phyloP scores from a whole-genome alignment of 169 alveolate genomes.

The Babesia ovis region DNA sequence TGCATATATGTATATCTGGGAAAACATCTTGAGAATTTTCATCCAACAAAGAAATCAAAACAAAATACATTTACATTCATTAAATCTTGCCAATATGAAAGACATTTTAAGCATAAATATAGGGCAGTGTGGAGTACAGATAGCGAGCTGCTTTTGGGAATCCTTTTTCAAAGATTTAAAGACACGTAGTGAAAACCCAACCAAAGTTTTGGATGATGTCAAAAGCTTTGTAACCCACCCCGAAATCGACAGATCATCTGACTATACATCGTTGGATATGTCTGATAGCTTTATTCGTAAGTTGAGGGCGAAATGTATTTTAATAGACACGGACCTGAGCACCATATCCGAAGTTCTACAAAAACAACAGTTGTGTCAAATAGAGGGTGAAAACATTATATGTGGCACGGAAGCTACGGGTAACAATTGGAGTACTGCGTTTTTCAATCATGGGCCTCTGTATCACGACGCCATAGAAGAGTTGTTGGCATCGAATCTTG shows the following conservation, averaged over 20 bases:
- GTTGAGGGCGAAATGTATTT: constrained; percentile 85
- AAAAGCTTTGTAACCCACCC: background rate
- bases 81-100: constrained; percentile 6
- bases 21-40: background rate
- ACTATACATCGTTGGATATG: background rate
- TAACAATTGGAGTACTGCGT: constrained; percentile 94
- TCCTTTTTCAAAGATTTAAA: background rate
- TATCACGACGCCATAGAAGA: constrained; percentile 87
- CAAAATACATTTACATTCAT: background rate
- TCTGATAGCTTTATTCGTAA: background rate
- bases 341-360: constrained; percentile 90
- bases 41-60: background rate
- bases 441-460: constrained; percentile 85
- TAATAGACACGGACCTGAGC: constrained; percentile 97
- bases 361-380: constrained; percentile 87
- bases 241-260: background rate
- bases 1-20: no score
- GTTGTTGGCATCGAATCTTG: constrained; percentile 83
- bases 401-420: constrained; percentile 96
- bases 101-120: constrained; percentile 49
- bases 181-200: background rate
- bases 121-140: constrained; percentile 66
- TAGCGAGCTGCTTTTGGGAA: constrained; percentile 53
- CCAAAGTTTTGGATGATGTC: constrained; percentile 5
- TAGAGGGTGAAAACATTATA: constrained; percentile 89